Evolutionary conservation across 306 rosid species (phyloP), one percentile per base, ranked within the genome.

Genomic region (Prunus mongolica): DNA sequence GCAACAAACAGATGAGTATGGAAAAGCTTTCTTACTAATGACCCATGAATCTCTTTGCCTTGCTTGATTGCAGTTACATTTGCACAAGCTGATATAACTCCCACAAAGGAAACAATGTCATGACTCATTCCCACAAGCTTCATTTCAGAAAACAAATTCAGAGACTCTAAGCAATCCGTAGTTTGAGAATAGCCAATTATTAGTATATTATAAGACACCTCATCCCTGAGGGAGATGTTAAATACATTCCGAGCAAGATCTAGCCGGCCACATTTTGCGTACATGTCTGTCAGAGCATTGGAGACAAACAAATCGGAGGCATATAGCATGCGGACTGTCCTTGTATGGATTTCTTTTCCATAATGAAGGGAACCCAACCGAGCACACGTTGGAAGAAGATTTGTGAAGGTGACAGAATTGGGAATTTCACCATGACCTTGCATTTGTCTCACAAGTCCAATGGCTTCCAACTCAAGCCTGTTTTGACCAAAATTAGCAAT

Each of bases 371-470:
- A 86, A 84, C 97, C 89, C 80, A 86, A 82, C 70, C 93, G 86
- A 52, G 96, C 85, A 85, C 96, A 94, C 12, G 94, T 97, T 13
- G 96, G 97, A 76, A 91, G 97, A 81, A 89, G 90, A 80, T 90
- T 94, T 50, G 97, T 91, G 82, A 90, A 86, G 73, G 97, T 88
- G 34, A 91, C 87, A 51, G 84, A 55, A 81, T 89, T 94, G 22
- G 96, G 95, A 68, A 71, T 73, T 84, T 83, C 90, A 32, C 90
- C 93, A 69, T 68, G 71, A 71, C 79, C 80, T 80, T 90, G 97
- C 98, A 94, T 91, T 81, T 74, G 80, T 78, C 84, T 82, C 73
- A 87, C 68, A 44, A 91, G 81, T 74, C 82, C 89, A 51, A 89
- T 68, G 19, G 96, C 94, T 51, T 72, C 94, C 85, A 72, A 71